Percentiles rank a stretch among this genome's conserved stretches.
Evolutionary conservation across 805 yeast species (phyloP).

Genomic region (Nakazawaea anatomiae): DNA sequence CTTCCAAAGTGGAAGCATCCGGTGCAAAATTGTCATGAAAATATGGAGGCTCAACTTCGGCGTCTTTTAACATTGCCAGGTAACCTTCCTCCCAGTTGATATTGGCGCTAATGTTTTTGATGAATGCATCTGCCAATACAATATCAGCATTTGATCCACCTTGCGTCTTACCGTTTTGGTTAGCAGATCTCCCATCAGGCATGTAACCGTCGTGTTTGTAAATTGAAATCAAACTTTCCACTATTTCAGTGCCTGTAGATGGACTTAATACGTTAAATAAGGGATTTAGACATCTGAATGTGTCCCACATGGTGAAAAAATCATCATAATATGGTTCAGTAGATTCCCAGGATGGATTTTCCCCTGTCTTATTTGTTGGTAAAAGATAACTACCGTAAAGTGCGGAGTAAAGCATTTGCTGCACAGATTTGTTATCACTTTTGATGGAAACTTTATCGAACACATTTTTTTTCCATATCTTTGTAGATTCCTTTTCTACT

Average conservation of each 20-base stretch:
- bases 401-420: constrained; percentile 17
- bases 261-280: constrained; percentile 24
- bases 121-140: constrained; percentile 29
- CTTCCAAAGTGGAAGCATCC: constrained; percentile 25
- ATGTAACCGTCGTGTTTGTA: constrained; percentile 28
- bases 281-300: constrained; percentile 30
- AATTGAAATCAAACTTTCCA: constrained; percentile 23
- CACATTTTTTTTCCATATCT: constrained; percentile 20
- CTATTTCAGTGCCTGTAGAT: constrained; percentile 22
- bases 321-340: constrained; percentile 28
- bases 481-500: constrained; percentile 12
- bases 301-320: constrained; percentile 33
- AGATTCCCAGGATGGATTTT: constrained; percentile 22
- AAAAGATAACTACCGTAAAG: constrained; percentile 26
- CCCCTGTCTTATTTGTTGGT: constrained; percentile 29
- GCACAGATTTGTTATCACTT: constrained; percentile 12
- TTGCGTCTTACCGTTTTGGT: constrained; percentile 30
- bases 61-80: constrained; percentile 28
- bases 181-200: constrained; percentile 31
- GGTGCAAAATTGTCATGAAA: constrained; percentile 21
- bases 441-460: constrained; percentile 10
- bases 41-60: constrained; percentile 28
- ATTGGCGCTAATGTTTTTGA: constrained; percentile 19
- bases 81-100: constrained; percentile 27
- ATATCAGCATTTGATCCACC: constrained; percentile 33